phyloP scores from a whole-genome alignment of 805 yeast species.

The Kodamaea laetipori region DNA sequence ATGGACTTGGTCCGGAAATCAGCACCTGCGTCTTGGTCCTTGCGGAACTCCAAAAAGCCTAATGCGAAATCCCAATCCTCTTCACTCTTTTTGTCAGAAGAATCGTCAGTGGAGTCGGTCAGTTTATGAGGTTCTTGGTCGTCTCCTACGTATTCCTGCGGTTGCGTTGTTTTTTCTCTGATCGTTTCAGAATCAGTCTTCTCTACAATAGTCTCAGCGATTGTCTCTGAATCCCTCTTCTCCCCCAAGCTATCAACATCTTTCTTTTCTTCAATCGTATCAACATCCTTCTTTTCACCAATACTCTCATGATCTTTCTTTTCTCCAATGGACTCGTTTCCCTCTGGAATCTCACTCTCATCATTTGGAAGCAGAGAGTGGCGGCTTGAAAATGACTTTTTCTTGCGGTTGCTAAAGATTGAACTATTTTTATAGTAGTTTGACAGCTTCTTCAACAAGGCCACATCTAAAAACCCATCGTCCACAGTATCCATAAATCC shows the following conservation, averaged over 20 bases:
- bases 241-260: neutral
- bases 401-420: conserved; percentile 20
- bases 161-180: neutral
- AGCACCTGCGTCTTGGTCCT: neutral
- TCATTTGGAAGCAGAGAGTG: neutral
- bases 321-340: conserved; percentile 2
- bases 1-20: conserved; percentile 34
- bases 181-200: neutral
- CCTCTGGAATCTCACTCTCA: conserved; percentile 5
- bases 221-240: conserved; percentile 1
- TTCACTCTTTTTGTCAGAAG: conserved; percentile 30
- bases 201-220: too few relatives aligned
- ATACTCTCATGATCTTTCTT: conserved; percentile 5
- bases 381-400: conserved; percentile 15
- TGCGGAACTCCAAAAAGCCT: conserved; percentile 29
- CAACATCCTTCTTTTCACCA: neutral
- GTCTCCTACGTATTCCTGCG: conserved; percentile 10
- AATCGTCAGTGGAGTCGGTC: conserved; percentile 27
- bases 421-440: conserved; percentile 30
- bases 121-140: conserved; percentile 7
- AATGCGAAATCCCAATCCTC: conserved; percentile 31
- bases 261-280: conserved; percentile 5
- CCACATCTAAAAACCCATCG: conserved; percentile 63
- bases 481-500: conserved; percentile 60
- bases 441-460: conserved; percentile 51